Percentiles rank a stretch among this genome's conserved stretches.
Evolutionary conservation across 2,329 filamentous ascomycete species (phyloP).

Genomic region (Colletotrichum musicola): DNA sequence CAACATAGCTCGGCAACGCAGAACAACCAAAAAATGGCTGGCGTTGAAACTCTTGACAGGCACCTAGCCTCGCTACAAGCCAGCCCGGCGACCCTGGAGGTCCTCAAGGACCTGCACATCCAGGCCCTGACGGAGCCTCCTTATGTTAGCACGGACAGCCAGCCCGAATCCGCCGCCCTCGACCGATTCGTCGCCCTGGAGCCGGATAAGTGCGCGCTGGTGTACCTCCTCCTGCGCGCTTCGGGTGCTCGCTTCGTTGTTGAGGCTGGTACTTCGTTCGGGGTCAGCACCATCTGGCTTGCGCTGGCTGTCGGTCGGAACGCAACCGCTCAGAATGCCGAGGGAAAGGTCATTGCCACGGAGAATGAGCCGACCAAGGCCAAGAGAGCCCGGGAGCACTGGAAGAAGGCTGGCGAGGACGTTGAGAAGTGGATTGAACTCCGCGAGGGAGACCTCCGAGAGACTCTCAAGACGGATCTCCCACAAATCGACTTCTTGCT

Average conservation of each 20-base stretch:
- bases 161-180: conserved; percentile 20
- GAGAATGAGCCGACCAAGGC: conserved; percentile 71
- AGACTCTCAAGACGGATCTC: conserved; percentile 63
- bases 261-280: conserved; percentile 72
- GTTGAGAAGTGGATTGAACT: conserved; percentile 66
- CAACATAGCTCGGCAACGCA: too few species aligned
- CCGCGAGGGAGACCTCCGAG: conserved; percentile 67
- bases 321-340: conserved; percentile 40
- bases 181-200: conserved; percentile 73
- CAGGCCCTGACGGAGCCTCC: conserved; percentile 47
- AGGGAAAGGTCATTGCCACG: conserved; percentile 67
- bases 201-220: conserved; percentile 67
- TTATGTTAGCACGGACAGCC: conserved; percentile 46
- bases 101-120: conserved; percentile 48
- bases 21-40: neutral
- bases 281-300: conserved; percentile 73
- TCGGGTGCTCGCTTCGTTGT: conserved; percentile 64
- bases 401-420: conserved; percentile 62
- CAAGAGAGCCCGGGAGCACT: conserved; percentile 62
- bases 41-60: conserved; percentile 41
- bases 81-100: conserved; percentile 42
- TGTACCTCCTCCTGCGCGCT: conserved; percentile 65
- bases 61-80: conserved; percentile 47
- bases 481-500: conserved; percentile 68
- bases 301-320: conserved; percentile 68